Conservation (phyloP, 164 flowering plant species). For the Vitis rupestris region DNA sequence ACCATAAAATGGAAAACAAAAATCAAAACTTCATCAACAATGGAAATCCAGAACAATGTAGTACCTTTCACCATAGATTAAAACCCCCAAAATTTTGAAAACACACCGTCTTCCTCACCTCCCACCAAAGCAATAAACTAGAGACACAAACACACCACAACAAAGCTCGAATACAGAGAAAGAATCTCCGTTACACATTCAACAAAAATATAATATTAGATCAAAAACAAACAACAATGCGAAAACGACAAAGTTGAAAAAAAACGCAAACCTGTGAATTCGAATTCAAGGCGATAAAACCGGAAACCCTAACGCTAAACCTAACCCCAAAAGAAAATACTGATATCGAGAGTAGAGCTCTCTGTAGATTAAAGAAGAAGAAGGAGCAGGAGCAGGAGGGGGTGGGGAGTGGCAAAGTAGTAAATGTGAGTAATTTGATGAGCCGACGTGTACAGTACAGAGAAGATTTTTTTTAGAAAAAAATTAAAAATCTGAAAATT, state of each 20-base stretch:
- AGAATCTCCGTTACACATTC: background rate
- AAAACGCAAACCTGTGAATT: too few relatives aligned
- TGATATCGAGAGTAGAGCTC: constrained; percentile 10
- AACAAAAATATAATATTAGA: background rate
- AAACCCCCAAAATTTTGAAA: background rate
- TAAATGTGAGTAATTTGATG: constrained; percentile 26
- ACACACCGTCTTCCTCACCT: background rate
- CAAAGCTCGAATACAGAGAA: background rate
- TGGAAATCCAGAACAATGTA: background rate
- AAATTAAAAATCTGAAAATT: background rate
- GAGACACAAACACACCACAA: background rate
- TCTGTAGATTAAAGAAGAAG: background rate
- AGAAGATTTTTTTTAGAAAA: background rate
- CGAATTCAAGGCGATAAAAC: too few relatives aligned
- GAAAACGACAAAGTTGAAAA: background rate
- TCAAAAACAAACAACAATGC: background rate
- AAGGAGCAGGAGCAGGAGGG: background rate
- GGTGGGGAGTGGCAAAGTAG: constrained; percentile 21
- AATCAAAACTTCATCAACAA: background rate
- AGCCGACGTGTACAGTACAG: background rate
- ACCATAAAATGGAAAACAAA: background rate
- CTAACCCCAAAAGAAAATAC: constrained; percentile 10
- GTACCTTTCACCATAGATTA: background rate
- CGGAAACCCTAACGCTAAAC: background rate
- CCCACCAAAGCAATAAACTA: background rate